Evolutionary conservation across 2,329 filamentous ascomycete genomes (phyloP), one percentile per base, ranked within the genome.

Genomic region (Fusarium oxysporum): DNA sequence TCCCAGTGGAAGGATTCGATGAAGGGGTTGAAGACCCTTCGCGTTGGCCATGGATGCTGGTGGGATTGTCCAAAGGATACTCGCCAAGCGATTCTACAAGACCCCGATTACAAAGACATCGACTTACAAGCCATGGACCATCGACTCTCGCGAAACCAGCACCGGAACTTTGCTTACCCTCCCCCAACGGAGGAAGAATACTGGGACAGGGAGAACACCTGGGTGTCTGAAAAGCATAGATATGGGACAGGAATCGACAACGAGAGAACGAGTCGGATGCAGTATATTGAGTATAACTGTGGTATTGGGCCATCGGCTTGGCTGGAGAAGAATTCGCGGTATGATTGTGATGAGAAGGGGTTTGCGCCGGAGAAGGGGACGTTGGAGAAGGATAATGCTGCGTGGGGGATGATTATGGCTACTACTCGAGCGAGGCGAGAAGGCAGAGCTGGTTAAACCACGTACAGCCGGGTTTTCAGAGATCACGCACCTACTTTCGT

Each of bases 21-120:
- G 69, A 63, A 48, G 3, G 69, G 33, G 0, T 16, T 76, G 3
- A 75, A 48, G 21, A 64, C 57, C 6, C 68, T 75, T 2, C n/a
- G 48, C 2, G 65, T 63, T 40, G 67, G 64, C 1, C 37, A 23
- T 23, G 64, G 64, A 0, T 11, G 13, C 7, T 62, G 61, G 71
- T 30, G 23, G 14, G 5, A 4, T 0, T 14, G 13, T 6, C 47
- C 56, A 1, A 8, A 6, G 3, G 33, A 57, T 6, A 67, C 70
- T 6, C 23, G 9, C 5, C 1, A 45, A 3, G 25, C 41, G 0
- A 35, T 57, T 4, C 1, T 11, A 0, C 6, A 21, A 2, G 44
- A 47, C 23, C 23, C 51, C 0, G 51, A 45, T 2, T 60, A 60
- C 13, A 11, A 25, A 3, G 19, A 58, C 7, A 1, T 61, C 10